Base-by-base conservation (phyloP, 306 rosid species). In the Alnus rubra region DNA sequence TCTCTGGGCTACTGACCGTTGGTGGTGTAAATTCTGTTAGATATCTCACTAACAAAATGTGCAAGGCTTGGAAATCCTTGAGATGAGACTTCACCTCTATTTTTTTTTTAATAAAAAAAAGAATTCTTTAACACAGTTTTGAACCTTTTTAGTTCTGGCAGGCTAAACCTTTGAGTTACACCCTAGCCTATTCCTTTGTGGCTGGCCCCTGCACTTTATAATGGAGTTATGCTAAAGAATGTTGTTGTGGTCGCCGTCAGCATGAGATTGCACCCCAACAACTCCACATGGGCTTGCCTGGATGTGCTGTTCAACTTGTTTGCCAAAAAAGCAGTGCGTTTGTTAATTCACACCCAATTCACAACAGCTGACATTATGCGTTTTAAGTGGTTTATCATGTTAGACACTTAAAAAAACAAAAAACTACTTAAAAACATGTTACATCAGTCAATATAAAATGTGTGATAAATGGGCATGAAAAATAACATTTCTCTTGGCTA, bases 21-120 rank as follows among this genome's bases (percentile, higher is more conserved):
- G 97, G 98, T 23, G 94, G 90, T 80, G 87, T 88, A 49, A 88
- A 87, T 65, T 92, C 91, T 44, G 79, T 86, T 74, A 88, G 84
- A 73, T 94, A 94, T 79, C 88, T 92, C 42, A 82, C 87, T 30
- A 82, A 75, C 44, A 92, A 92, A 88, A 85, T 92, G 74, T 31
- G 69, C 87, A 95, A 92, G 86, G 94, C 96, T 69, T 92, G 98
- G 94, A 91, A 85, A 60, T 91, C 98, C 4, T 87, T 90, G 93
- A 87, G 52, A 78, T 86, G 87, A 81, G 44, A 51, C 23, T 50
- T 19, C n/a, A 45, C 42, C 12, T 10, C 19, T 15, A 6, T 16
- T 35, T 37, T 42, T 42, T 33, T 63, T 1, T 30, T 54, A 39
- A 5, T 3, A 39, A 39, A 39, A 37, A 3, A 39, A 39, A 39